A percentile compares a stretch with the other conserved stretches of the same genome.
Conservation (phyloP, 352 stramenopile genomes). For the Phytophthora constricta region DNA sequence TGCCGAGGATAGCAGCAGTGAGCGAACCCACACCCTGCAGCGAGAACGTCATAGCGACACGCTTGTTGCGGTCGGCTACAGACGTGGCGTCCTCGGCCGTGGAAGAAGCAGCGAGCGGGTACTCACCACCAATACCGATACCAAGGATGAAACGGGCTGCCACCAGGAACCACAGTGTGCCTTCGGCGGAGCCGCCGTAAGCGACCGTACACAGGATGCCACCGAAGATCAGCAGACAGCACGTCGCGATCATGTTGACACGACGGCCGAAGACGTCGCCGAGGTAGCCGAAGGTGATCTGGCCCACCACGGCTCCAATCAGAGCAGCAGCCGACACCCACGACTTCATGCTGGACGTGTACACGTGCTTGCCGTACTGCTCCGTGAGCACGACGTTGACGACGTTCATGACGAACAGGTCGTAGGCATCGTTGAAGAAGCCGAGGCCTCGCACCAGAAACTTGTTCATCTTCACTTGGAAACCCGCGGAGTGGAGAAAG, state of each 20-base stretch:
- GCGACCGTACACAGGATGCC: conserved; percentile 67
- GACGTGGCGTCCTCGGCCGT: conserved; percentile 67
- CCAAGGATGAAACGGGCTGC: conserved; percentile 65
- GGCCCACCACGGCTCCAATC: conserved; percentile 65
- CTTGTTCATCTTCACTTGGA: conserved; percentile 50
- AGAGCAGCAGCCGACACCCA: conserved; percentile 61
- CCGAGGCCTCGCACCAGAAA: conserved; percentile 74
- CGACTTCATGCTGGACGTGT: conserved; percentile 69
- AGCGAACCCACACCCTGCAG: conserved; percentile 69
- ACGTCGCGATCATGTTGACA: conserved; percentile 77
- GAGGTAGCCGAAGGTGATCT: conserved; percentile 65
- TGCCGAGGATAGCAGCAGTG: conserved; percentile 66
- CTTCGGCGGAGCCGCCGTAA: conserved; percentile 43
- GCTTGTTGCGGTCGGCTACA: conserved; percentile 53
- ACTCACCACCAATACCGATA: conserved; percentile 64
- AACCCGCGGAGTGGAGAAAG: background rate
- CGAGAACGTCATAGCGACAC: conserved; percentile 71
- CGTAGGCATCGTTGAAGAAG: conserved; percentile 84
- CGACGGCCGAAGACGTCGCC: conserved; percentile 68
- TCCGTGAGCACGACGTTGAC: conserved; percentile 85
- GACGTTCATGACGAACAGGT: conserved; percentile 87
- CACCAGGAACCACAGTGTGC: conserved; percentile 72
- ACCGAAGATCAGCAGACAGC: conserved; percentile 66
- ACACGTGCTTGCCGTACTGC: conserved; percentile 66
- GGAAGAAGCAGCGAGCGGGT: conserved; percentile 56